Base-by-base conservation (phyloP, 257 asterid genomes). In the Nicotiana sylvestris region DNA sequence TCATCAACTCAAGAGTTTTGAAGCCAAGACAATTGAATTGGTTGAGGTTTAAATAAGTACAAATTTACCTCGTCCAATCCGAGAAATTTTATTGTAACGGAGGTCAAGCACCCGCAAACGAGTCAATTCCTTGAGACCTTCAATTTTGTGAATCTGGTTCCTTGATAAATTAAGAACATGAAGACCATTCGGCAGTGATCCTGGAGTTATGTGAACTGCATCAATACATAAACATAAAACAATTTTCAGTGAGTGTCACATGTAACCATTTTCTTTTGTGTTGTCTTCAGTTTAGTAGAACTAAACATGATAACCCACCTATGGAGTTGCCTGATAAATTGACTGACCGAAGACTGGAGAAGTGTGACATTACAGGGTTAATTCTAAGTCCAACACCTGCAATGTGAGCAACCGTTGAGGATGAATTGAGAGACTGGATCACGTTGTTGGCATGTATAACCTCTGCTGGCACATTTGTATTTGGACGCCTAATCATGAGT, bases 141-240 rank as follows among this genome's bases (percentile, higher is more conserved):
- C 97, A 57, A 90, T 93, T 17, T 91, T 77, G 77, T 74, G 83
- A 78, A 94, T 93, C 90, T 91, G 89, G 92, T 94, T 94, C 85
- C 86, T 93, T 33, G 97, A 92, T 80, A 94, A 70, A 79, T 93
- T 87, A 58, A 94, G 92, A 81, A 87, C 80, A 68, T 94, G 97
- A 66, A 94, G 97, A 76, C 97, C 94, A 87, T 89, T 90, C 18
- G 98, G 98, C 58, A 93, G 90, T 58, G 92, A 91, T 33, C 97
- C 96, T 76, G 93, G 89, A 83, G 92, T 84, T 66, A 93, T 80
- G 58, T 88, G 88, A 84, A 78, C 98, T 94, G 94, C 89, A 83
- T 10, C 5, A 18, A 5, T 6, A 15, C 11, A 69, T 2, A 49
- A 72, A 72, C 16, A 3, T 61, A 18, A 58, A 58, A 58, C 2